Conservation (phyloP, 352 stramenopile genomes). For the Elongisporangium prolatum region DNA sequence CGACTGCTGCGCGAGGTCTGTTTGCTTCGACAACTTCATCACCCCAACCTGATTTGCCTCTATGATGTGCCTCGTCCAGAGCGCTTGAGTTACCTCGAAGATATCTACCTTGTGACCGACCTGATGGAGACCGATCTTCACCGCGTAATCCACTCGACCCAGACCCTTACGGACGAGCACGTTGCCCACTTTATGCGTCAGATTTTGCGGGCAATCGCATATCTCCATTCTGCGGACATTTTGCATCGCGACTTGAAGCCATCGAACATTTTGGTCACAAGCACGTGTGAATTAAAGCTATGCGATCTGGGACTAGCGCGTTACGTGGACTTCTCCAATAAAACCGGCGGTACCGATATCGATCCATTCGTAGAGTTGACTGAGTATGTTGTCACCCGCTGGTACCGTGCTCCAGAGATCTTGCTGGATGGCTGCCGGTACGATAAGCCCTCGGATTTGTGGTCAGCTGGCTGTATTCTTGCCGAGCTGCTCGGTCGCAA, state of each 20-base stretch:
- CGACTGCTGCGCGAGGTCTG: slow-evolving; percentile 95
- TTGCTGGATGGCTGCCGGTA: slow-evolving; percentile 88
- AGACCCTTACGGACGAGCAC: slow-evolving; percentile 90
- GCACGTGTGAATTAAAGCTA: slow-evolving; percentile 94
- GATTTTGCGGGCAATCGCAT: slow-evolving; percentile 94
- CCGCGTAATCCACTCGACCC: slow-evolving; percentile 88
- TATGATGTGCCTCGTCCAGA: slow-evolving; percentile 91
- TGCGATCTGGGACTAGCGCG: slow-evolving; percentile 94
- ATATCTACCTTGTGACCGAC: slow-evolving; percentile 96
- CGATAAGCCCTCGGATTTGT: slow-evolving; percentile 72
- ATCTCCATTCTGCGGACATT: slow-evolving; percentile 96
- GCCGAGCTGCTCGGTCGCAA: slow-evolving; percentile 92
- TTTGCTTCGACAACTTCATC: slow-evolving; percentile 79
- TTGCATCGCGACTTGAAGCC: slow-evolving; percentile 97
- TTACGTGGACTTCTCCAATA: slow-evolving; percentile 59
- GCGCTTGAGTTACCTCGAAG: slow-evolving; percentile 91
- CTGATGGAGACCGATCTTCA: slow-evolving; percentile 95
- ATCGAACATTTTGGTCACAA: slow-evolving; percentile 96
- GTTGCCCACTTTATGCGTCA: slow-evolving; percentile 96
- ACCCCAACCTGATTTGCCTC: slow-evolving; percentile 92
- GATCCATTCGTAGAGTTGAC: slow-evolving; percentile 66
- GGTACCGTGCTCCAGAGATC: slow-evolving; percentile 87
- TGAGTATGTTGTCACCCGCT: slow-evolving; percentile 75
- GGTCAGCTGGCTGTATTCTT: slow-evolving; percentile 94
- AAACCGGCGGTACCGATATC: slow-evolving; percentile 14